A percentile compares a stretch with the other conserved stretches of the same genome.
Evolutionary conservation across 768 basidiomycete genomes (phyloP).

Genomic region (Mycena kentingensis): DNA sequence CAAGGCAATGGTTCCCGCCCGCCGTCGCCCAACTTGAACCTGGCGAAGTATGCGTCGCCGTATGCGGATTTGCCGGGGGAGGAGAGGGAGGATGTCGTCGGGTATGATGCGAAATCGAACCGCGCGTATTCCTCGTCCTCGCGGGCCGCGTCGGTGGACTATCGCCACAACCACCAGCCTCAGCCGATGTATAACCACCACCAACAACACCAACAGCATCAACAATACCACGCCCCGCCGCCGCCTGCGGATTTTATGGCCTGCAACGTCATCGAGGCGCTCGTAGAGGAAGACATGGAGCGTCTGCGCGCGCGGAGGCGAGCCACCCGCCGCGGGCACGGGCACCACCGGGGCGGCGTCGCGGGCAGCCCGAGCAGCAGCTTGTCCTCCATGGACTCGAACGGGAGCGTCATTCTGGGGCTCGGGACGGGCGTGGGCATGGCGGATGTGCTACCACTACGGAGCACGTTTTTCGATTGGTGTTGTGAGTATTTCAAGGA

Average conservation of each 20-base stretch:
- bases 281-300: slow-evolving; percentile 96
- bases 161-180: slow-evolving; percentile 48
- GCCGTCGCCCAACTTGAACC: slow-evolving; percentile 77
- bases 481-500: slow-evolving; percentile 97
- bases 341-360: slow-evolving; percentile 43
- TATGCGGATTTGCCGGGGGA: slow-evolving; percentile 58
- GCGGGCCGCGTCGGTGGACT: too few species aligned
- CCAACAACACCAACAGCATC: slow-evolving; percentile 31
- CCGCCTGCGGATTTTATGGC: slow-evolving; percentile 61
- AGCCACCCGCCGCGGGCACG: slow-evolving; percentile 39
- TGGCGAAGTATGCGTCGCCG: slow-evolving; percentile 76
- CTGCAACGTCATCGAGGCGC: slow-evolving; percentile 80
- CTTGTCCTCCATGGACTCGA: slow-evolving; percentile 78
- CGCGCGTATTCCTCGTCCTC: too few species aligned
- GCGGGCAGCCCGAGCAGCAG: slow-evolving; percentile 73
- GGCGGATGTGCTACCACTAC: slow-evolving; percentile 84
- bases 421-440: slow-evolving; percentile 80
- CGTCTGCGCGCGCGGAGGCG: slow-evolving; percentile 73
- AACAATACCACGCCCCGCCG: slow-evolving; percentile 34
- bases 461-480: slow-evolving; percentile 94
- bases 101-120: too few species aligned
- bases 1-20: slow-evolving; percentile 55
- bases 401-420: slow-evolving; percentile 70
- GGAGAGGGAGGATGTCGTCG: too few species aligned
- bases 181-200: slow-evolving; percentile 21